These are phyloP conservation scores for Paulownia fortunei DNA, from an alignment of 257 asterid genomes.

Conservation along the genomic window DNA sequence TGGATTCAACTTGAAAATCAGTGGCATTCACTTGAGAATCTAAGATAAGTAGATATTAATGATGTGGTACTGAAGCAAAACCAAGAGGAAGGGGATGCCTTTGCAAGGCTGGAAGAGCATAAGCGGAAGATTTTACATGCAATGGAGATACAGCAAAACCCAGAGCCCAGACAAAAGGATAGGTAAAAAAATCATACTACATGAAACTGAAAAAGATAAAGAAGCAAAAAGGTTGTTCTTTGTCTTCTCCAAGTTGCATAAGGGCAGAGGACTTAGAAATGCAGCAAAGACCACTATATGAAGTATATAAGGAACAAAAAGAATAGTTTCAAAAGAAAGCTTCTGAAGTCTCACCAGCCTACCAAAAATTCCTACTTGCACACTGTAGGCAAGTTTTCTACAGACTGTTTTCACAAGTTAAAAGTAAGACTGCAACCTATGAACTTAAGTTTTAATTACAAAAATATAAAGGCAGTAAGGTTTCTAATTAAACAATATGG, in stretches of 20 bases:
- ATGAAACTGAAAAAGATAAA: conserved; percentile 8
- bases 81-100: conserved; percentile 5
- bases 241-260: not conserved
- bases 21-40: conserved; percentile 24
- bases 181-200: not conserved
- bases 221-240: not conserved
- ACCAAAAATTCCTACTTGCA: not conserved
- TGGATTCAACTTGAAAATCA: conserved; percentile 44
- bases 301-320: not conserved
- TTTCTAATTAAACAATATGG: not conserved
- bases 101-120: conserved; percentile 4
- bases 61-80: conserved; percentile 13
- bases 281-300: not conserved
- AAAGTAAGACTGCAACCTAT: conserved; percentile 1
- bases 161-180: not conserved
- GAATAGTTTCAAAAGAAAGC: not conserved
- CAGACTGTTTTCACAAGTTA: conserved; percentile 1
- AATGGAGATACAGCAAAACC: not conserved
- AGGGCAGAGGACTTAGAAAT: conserved; percentile 8
- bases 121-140: not conserved
- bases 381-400: not conserved
- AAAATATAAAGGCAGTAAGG: not conserved
- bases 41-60: not conserved
- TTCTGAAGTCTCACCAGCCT: not conserved
- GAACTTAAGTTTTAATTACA: not conserved